phyloP scores from a whole-genome alignment of 768 basidiomycete species.

The Wakefieldia striispora region DNA sequence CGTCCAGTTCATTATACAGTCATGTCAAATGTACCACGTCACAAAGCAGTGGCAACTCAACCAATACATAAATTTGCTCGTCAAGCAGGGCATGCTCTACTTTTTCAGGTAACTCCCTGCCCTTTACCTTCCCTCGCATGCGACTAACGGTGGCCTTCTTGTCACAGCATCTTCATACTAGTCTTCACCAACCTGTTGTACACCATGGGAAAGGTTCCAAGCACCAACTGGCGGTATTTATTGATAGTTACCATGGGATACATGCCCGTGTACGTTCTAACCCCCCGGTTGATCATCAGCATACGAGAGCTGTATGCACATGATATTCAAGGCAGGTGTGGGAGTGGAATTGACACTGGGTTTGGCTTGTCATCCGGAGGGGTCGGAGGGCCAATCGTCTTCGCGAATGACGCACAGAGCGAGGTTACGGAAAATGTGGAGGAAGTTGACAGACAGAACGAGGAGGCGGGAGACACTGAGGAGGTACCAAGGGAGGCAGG shows the following conservation, averaged over 20 bases:
- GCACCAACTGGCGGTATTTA: not conserved
- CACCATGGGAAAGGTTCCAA: not conserved
- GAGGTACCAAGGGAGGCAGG: no score
- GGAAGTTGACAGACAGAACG: no score
- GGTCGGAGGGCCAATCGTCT: not conserved
- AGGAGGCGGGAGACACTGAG: no score
- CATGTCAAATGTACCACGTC: no score
- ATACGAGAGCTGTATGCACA: not conserved
- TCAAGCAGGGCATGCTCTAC: no score
- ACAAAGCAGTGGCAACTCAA: no score
- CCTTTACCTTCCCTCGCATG: no score
- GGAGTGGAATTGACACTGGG: not conserved
- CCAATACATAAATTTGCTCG: no score
- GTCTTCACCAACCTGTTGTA: not conserved
- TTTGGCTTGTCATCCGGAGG: not conserved
- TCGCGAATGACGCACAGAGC: not conserved
- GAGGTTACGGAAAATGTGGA: no score
- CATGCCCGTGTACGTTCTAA: not conserved
- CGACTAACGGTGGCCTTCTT: no score
- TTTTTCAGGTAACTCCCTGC: no score
- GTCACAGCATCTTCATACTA: not conserved
- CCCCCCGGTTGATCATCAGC: slow-evolving; percentile 4
- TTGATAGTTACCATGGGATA: not conserved
- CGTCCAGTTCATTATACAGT: no score
- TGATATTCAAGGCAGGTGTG: not conserved